Evolutionary conservation across 495 filamentous ascomycete genomes (phyloP).

Genomic region (Podospora bellae-mahoneyi): DNA sequence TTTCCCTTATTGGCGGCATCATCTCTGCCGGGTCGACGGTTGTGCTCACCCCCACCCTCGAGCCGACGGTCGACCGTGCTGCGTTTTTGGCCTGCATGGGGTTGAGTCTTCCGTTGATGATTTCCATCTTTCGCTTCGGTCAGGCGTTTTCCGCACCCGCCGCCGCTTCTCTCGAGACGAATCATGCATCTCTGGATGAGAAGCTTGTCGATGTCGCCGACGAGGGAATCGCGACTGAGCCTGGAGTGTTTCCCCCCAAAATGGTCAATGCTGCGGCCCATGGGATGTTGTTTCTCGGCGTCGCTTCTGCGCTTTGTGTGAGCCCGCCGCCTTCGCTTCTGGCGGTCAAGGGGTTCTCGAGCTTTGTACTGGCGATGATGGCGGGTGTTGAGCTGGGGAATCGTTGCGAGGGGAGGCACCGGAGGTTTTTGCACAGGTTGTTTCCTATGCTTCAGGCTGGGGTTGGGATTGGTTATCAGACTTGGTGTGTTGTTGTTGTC

Average conservation of each 20-base stretch:
- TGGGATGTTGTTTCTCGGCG: background rate
- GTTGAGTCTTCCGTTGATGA: conserved; percentile 20
- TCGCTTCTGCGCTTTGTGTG: background rate
- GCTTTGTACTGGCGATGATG: background rate
- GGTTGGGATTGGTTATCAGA: background rate
- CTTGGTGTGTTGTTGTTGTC: background rate
- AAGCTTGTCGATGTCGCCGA: background rate
- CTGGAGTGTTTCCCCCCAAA: background rate
- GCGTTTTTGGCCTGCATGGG: conserved; percentile 18
- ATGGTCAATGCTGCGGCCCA: background rate
- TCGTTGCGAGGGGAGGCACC: background rate
- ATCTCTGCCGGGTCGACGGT: conserved; percentile 15
- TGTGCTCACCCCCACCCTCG: conserved; percentile 18
- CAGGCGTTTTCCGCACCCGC: background rate
- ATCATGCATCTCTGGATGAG: background rate
- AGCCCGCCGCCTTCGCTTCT: too few relatives aligned
- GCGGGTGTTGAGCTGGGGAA: background rate
- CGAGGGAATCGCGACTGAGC: background rate
- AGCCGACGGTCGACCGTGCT: conserved; percentile 11
- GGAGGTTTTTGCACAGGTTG: background rate
- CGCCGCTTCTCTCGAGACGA: too few relatives aligned
- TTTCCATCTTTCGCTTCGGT: conserved; percentile 9
- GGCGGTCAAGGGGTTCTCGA: background rate
- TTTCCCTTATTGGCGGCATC: conserved; percentile 20
- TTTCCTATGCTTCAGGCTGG: background rate